Percentiles rank a stretch among this genome's conserved stretches.
Conservation (phyloP, 176 grass and related monocot species). For the Musa schizocarpa region DNA sequence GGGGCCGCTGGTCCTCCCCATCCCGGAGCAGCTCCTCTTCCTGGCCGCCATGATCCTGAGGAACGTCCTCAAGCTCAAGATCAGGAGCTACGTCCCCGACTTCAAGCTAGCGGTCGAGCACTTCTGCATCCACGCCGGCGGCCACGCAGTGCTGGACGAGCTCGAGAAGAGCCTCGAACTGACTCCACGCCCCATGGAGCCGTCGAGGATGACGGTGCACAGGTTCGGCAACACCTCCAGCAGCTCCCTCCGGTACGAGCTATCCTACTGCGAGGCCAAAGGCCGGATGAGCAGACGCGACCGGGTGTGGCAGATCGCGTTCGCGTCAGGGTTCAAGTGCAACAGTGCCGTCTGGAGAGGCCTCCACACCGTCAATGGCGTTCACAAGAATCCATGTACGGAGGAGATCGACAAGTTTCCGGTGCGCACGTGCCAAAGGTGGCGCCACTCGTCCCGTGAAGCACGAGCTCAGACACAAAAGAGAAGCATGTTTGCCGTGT, state of each 20-base stretch:
- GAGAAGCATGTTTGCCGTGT: too few species aligned
- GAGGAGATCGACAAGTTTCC: constrained; percentile 43
- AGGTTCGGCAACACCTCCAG: constrained; percentile 13
- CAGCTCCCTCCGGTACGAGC: constrained; percentile 8
- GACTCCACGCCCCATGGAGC: constrained; percentile 2
- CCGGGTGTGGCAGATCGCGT: constrained; percentile 19
- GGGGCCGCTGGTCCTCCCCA: constrained; percentile 34
- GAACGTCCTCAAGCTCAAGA: constrained; percentile 41
- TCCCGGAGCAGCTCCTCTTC: constrained; percentile 68
- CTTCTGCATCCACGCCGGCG: constrained; percentile 92
- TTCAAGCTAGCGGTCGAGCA: constrained; percentile 69
- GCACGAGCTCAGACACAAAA: too few species aligned
- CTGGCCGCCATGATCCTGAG: constrained; percentile 59
- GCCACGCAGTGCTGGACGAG: neutral
- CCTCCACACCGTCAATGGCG: constrained; percentile 33
- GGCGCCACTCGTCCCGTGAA: constrained; percentile 19
- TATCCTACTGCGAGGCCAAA: constrained; percentile 4
- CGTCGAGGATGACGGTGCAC: constrained; percentile 9
- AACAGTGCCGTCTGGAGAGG: constrained; percentile 71
- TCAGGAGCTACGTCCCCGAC: constrained; percentile 7
- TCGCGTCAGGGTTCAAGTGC: constrained; percentile 12
- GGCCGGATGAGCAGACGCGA: constrained; percentile 61
- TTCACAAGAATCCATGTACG: constrained; percentile 48
- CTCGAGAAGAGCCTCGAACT: constrained; percentile 5
- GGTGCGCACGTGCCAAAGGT: constrained; percentile 48